Evolutionary conservation across 495 filamentous ascomycete genomes (phyloP), one percentile per base, ranked within the genome.

Genomic region (Pyronema omphalodes): DNA sequence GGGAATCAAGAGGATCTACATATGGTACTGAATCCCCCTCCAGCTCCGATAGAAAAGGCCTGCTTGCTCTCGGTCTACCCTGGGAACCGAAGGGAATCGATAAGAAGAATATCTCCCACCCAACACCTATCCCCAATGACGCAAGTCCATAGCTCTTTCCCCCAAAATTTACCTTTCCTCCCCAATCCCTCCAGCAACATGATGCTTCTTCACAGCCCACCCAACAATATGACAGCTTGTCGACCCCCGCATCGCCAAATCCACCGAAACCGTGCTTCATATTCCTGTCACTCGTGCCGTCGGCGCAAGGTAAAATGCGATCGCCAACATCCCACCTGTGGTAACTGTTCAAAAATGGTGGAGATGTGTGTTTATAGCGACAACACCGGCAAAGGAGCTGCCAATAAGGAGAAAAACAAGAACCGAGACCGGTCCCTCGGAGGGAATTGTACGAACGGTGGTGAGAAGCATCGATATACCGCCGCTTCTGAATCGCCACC

Each of bases 261-360:
- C 37, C 62, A 65, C 46, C 44, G 62, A n/a, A 65, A 64, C 41
- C 48, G 62, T 15, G 59, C 63, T 5, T 65, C 62, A 9, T 65
- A 65, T 53, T 60, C 57, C 6, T 65, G 62, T 46, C 58, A 65
- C 12, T 62, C 62, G 50, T 84, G 81, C 55, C 79, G 81, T 57
- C 74, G 74, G 54, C 70, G 80, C 52, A 85, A 85, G 67, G 75
- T 83, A 60, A 79, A 77, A 60, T 85, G 81, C 65, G 78, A 83
- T 61, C 76, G 79, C 43, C 71, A 73, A 40, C 80, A 77, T 63
- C 80, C 81, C 15, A 62, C 67, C 0, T 84, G 81, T 58, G 71
- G 74, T 44, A 80, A 82, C 44, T 84, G 81, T 60, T 61, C 66
- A 47, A 80, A 80, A 64, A 68, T 70, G 8, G 50, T 37, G 3